A percentile compares a stretch with the other conserved stretches of the same genome.
Evolutionary conservation across 345 rosid genomes (phyloP).

Genomic region (Citrus medica): DNA sequence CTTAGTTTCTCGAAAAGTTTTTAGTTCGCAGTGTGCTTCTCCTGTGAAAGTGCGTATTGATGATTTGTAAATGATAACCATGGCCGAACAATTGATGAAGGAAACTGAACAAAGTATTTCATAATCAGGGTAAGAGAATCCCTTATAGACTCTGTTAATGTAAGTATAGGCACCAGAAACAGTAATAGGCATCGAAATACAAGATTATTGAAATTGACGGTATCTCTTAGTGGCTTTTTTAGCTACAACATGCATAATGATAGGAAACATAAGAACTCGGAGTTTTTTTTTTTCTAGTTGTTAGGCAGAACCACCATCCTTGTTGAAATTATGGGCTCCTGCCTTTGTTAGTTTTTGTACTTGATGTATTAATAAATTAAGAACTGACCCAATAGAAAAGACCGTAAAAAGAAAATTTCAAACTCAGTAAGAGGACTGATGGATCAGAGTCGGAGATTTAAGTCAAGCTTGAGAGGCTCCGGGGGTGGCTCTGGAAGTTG

Average conservation of each 20-base stretch:
- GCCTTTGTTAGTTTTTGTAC: conserved; percentile 26
- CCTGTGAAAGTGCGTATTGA: background rate
- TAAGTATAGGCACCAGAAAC: background rate
- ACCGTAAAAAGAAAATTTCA: conserved; percentile 8
- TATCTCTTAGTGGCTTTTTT: background rate
- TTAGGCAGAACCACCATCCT: conserved; percentile 16
- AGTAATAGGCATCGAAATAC: conserved; percentile 2
- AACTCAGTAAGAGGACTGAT: conserved; percentile 12
- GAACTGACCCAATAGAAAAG: conserved; percentile 7
- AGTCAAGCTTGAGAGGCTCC: conserved; percentile 45
- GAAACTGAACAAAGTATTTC: conserved; percentile 1
- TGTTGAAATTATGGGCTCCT: conserved; percentile 7
- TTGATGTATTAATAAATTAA: conserved; percentile 21
- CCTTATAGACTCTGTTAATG: conserved; percentile 4
- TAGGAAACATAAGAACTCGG: conserved; percentile 7
- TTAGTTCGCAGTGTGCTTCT: background rate
- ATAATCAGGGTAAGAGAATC: background rate
- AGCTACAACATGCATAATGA: background rate
- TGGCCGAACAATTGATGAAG: background rate
- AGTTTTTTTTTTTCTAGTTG: conserved; percentile 3
- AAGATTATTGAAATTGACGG: background rate
- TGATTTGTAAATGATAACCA: background rate
- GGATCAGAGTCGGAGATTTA: conserved; percentile 56
- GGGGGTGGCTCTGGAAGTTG: conserved; percentile 32
- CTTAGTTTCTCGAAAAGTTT: background rate